Evolutionary conservation across 2,329 filamentous ascomycete genomes (phyloP), one percentile per base, ranked within the genome.

Genomic region (Akanthomyces muscarius): DNA sequence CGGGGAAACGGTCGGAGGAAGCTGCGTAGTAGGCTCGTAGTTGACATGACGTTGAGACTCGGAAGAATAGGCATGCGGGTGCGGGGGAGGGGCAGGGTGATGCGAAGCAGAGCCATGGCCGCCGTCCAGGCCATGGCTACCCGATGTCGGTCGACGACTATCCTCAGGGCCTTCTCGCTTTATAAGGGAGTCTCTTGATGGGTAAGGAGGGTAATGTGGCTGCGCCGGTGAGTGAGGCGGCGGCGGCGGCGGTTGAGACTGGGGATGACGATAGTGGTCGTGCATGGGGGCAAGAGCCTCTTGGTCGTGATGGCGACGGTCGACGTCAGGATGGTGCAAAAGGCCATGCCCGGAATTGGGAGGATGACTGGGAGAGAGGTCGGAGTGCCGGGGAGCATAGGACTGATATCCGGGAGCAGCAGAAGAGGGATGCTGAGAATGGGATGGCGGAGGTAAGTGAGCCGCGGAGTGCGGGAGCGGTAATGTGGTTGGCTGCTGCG

Each of bases 261-360:
- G 65, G 14, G 68, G 65, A 61, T 72, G 72, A 41, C 71, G 73
- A 68, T 81, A 79, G 59, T 78, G 81, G 70, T 86, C 83, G 73
- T 83, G 83, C 74, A 83, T 80, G 66, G 81, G 78, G 71, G 80
- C 76, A 70, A 80, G 83, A 62, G 78, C 76, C 68, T 84, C 83
- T 73, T 78, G 81, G 60, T 85, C 83, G 81, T 83, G 79, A 69
- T 82, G 81, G 68, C 83, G 82, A 72, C 83, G 83, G 69, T 86
- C 82, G 67, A 70, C 62, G 70, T 85, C 80, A 62, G 71, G 68
- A 58, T 76, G 75, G 65, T 69, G 68, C 62, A 70, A 71, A 65
- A 73, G 72, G 66, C 71, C 71, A 65, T 71, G 71, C 60, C 68
- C 69, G 52, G 72, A 70, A 54, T 53, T 58, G 36, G 61, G 61